These are phyloP conservation scores for Parastagonospora avenae DNA, from an alignment of 2,329 filamentous ascomycete genomes.

Conservation along the genomic window DNA sequence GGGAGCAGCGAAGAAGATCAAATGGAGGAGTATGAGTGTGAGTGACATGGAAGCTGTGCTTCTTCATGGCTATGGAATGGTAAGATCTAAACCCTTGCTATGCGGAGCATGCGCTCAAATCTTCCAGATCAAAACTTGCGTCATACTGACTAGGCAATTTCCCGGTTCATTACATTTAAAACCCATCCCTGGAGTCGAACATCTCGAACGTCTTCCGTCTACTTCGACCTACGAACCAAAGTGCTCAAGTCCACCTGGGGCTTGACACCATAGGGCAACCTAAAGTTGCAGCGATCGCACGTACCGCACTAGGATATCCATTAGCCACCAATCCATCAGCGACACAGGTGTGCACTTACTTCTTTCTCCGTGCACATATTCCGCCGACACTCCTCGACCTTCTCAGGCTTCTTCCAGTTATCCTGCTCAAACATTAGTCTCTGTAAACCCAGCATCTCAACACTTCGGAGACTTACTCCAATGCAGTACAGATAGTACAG, in stretches of 20 bases:
- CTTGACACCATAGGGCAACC: neutral
- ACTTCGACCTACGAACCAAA: neutral
- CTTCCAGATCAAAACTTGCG: no score
- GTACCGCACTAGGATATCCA: slow-evolving; percentile 2
- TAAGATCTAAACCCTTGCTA: no score
- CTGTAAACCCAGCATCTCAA: neutral
- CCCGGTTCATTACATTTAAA: no score
- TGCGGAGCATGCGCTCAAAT: no score
- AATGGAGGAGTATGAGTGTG: no score
- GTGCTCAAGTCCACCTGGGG: slow-evolving; percentile 4
- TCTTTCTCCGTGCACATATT: slow-evolving; percentile 5
- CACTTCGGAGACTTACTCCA: neutral
- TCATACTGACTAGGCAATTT: no score
- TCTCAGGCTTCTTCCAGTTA: neutral
- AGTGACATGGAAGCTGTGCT: no score
- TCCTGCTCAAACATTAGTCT: neutral
- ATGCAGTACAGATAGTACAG: slow-evolving; percentile 3
- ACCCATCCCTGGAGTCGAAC: neutral
- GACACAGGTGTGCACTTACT: slow-evolving; percentile 1
- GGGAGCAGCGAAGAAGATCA: no score
- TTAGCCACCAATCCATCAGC: neutral
- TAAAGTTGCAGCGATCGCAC: slow-evolving; percentile 12
- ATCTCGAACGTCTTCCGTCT: neutral
- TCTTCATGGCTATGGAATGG: no score
- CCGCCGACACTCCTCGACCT: neutral